These are phyloP conservation scores for Wickerhamomyces ciferrii DNA, from an alignment of 805 yeast genomes.

Conservation along the genomic window DNA sequence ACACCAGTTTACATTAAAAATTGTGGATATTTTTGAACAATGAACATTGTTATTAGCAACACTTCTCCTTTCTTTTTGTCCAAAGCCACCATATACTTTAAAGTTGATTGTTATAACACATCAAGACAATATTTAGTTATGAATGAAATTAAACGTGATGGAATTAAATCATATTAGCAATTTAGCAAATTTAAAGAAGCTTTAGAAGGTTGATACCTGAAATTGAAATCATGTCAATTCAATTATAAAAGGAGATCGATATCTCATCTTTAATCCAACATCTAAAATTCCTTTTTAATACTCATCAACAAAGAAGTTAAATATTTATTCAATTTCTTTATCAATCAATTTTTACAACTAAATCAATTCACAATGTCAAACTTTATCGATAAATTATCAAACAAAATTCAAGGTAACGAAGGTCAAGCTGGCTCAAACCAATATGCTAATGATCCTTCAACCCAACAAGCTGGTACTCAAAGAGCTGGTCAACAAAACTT, in stretches of 20 bases:
- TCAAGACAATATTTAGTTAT: not conserved
- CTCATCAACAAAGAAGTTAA: not conserved
- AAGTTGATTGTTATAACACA: not conserved
- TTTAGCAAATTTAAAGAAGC: not conserved
- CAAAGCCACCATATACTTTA: not conserved
- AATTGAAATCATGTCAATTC: not conserved
- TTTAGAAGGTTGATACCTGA: not conserved
- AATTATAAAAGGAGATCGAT: not conserved
- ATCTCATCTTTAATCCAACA: not conserved
- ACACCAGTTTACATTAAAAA: not conserved
- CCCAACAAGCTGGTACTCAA: not conserved
- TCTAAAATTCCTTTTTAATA: not conserved
- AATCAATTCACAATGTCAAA: slow-evolving; percentile 16
- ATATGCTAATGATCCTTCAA: not conserved
- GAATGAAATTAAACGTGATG: not conserved
- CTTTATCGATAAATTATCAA: slow-evolving; percentile 22
- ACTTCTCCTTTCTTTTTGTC: not conserved
- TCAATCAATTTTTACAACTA: not conserved
- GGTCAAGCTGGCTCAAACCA: slow-evolving; percentile 3
- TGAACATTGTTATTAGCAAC: not conserved
- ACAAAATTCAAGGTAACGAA: slow-evolving; percentile 18
- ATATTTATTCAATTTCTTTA: not conserved
- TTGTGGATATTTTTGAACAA: not conserved
- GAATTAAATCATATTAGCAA: slow-evolving; percentile 1
- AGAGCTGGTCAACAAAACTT: slow-evolving; percentile 13